Evolutionary conservation across 2,329 filamentous ascomycete species (phyloP), one percentile per base, ranked within the genome.

Genomic region (Hypoxylon sp.): DNA sequence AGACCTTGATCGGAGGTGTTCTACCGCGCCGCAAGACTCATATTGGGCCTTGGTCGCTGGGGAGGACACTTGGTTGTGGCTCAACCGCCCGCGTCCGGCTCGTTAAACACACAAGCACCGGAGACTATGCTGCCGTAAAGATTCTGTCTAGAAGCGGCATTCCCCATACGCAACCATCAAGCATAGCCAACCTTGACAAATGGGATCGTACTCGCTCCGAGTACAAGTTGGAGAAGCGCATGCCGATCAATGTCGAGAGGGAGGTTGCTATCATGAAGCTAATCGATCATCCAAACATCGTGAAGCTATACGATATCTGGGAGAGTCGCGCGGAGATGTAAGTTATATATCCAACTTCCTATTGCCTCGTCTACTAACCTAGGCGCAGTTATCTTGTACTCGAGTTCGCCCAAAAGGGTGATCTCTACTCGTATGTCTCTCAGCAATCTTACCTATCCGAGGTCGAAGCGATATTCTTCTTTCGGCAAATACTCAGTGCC

Each of bases 251-350:
- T 1, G 92, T 99, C 68, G 95, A 98, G 81, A 88, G 96, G 60
- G 96, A 99, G 78, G 94, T 99, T 44, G 94, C 95, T 33, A 97
- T 99, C 74, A 94, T 99, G 87, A 98, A 98, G 82, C 87, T 98
- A 64, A 93, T 98, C 67, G 91, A 97, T 76, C 96, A 99, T 81
- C 93, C 92, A 5, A 96, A 98, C 78, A 95, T 98, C 75, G 94
- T 98, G 80, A 93, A 92, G 73, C 83, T 99, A 9, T 96, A 95
- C 78, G 96, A 99, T 81, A 95, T 99, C 31, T 99, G 95, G 95
- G 96, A 99, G 82, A 98, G 98, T 78, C 88, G 93, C 22, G 92
- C 94, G 63, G 94, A 99, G 80, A 91, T 99, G 93, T 98, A 85
- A 83, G 92, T 82, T 24, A 9, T 17, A 14, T 33, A 31, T 19